Percentiles rank a stretch among this genome's conserved stretches.
phyloP scores from a whole-genome alignment of 495 filamentous ascomycete species.

The Glutinoglossum americanum region DNA sequence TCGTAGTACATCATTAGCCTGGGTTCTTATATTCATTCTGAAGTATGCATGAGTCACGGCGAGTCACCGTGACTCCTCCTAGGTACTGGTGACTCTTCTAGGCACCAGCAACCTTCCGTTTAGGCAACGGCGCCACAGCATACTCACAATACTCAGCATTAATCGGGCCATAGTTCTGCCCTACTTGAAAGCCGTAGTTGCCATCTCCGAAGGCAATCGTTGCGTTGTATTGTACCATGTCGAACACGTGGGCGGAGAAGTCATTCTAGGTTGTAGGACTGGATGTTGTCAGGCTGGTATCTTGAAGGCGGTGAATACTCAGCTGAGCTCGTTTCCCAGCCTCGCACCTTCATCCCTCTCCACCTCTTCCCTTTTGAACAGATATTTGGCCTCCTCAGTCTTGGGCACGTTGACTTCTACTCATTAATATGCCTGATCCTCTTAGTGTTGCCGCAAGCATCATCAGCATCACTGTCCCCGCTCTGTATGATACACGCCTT shows the following conservation, averaged over 20 bases:
- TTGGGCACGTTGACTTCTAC: constrained; percentile 6
- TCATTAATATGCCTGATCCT: constrained; percentile 18
- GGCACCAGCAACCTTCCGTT: no score
- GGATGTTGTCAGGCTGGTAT: no score
- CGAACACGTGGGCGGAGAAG: neutral
- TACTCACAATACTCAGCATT: no score
- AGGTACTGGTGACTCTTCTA: no score
- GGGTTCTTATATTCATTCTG: no score
- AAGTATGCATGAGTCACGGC: no score
- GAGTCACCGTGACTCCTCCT: no score
- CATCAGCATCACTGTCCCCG: constrained; percentile 18
- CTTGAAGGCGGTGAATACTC: no score
- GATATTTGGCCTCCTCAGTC: neutral
- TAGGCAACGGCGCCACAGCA: no score
- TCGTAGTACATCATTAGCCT: no score
- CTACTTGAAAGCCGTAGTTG: constrained; percentile 4
- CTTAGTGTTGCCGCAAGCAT: constrained; percentile 18
- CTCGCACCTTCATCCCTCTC: constrained; percentile 4
- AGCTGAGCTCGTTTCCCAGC: neutral
- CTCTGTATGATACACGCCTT: constrained; percentile 18
- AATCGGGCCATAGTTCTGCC: no score
- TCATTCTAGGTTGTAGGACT: neutral
- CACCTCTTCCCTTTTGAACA: neutral
- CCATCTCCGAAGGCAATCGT: constrained; percentile 3
- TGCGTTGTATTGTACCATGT: neutral